Conservation (phyloP, 768 basidiomycete genomes). For the Stropharia rugosoannulata region DNA sequence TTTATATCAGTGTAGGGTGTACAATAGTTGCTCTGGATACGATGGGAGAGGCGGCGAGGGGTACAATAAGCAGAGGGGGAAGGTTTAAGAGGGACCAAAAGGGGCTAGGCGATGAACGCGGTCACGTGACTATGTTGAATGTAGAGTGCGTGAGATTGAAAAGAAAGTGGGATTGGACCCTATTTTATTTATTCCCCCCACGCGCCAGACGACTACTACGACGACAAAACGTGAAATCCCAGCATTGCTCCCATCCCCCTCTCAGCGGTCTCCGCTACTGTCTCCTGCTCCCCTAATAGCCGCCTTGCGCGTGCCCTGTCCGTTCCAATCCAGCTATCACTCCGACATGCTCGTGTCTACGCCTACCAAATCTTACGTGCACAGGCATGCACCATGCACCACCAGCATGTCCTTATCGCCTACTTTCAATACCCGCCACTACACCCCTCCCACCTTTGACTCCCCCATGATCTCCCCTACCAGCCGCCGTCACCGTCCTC, state of each 20-base stretch:
- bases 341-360: slow-evolving; percentile 44
- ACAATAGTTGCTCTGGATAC: slow-evolving; percentile 1
- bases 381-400: slow-evolving; percentile 26
- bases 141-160: slow-evolving; percentile 34
- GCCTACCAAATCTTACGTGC: slow-evolving; percentile 38
- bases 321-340: slow-evolving; percentile 22
- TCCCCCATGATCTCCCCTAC: slow-evolving; percentile 68
- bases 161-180: slow-evolving; percentile 23
- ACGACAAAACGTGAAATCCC: slow-evolving; percentile 2
- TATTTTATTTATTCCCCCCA: slow-evolving; percentile 27
- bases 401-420: slow-evolving; percentile 24
- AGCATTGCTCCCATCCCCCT: slow-evolving; percentile 2
- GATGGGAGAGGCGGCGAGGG: neutral
- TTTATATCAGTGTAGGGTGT: too few species aligned
- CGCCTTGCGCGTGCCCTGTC: slow-evolving; percentile 17
- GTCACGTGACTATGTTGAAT: slow-evolving; percentile 48
- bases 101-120: slow-evolving; percentile 26
- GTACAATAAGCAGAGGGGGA: neutral
- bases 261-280: slow-evolving; percentile 3
- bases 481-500: slow-evolving; percentile 47
- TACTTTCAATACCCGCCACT: slow-evolving; percentile 33
- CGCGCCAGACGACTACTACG: slow-evolving; percentile 20
- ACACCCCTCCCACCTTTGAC: slow-evolving; percentile 41
- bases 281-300: slow-evolving; percentile 5
- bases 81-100: neutral